Evolutionary conservation across 768 basidiomycete genomes (phyloP).

Genomic region (Lyophyllum shimeji): DNA sequence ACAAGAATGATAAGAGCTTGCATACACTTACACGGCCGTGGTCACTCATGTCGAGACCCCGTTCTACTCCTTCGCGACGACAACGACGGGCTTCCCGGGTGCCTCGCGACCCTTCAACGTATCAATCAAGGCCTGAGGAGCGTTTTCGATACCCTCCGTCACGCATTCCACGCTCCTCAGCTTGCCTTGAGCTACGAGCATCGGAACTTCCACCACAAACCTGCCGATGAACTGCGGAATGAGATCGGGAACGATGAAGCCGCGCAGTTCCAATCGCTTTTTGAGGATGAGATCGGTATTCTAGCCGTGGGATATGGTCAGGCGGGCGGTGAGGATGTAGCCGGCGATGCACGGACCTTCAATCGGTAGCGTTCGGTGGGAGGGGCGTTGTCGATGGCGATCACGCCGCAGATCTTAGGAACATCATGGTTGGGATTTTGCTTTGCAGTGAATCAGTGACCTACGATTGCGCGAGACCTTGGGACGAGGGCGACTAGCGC

Average conservation of each 20-base stretch:
- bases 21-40: too few relatives aligned
- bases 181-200: slow-evolving; percentile 35
- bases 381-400: slow-evolving; percentile 3
- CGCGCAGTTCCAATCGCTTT: slow-evolving; percentile 42
- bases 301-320: slow-evolving; percentile 13
- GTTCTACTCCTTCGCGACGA: slow-evolving; percentile 5
- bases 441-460: neutral
- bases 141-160: slow-evolving; percentile 35
- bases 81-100: slow-evolving; percentile 10
- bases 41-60: too few relatives aligned
- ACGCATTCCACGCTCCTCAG: slow-evolving; percentile 38
- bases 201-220: slow-evolving; percentile 39
- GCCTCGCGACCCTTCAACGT: slow-evolving; percentile 4
- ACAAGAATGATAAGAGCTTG: too few relatives aligned
- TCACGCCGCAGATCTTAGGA: slow-evolving; percentile 2
- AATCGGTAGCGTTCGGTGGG: slow-evolving; percentile 10
- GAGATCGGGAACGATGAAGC: slow-evolving; percentile 37
- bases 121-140: slow-evolving; percentile 27
- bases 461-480: slow-evolving; percentile 42
- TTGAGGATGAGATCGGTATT: slow-evolving; percentile 38
- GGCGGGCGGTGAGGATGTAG: neutral
- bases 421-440: neutral
- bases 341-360: slow-evolving; percentile 4
- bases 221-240: slow-evolving; percentile 28
- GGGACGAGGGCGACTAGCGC: slow-evolving; percentile 34